Base-by-base conservation (phyloP, 2,329 filamentous ascomycete species). In the Helicocarpus griseus region DNA sequence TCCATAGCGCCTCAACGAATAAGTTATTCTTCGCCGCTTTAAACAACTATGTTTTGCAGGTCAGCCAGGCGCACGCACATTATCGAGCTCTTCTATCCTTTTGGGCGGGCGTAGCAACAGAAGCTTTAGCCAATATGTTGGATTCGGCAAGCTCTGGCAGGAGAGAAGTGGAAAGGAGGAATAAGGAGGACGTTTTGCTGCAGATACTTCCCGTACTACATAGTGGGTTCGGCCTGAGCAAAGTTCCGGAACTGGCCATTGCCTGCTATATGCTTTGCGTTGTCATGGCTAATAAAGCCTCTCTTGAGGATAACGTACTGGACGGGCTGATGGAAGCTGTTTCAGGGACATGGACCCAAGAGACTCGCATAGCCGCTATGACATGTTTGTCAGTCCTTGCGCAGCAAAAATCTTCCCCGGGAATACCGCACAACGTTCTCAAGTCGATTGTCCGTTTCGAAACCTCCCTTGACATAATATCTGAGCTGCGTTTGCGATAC, bases 191-290 rank as follows among this genome's bases (percentile, higher is more conserved):
- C 60, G 68, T 87, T 13, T 73, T 97, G 13, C 73, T 94, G 21
- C 82, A 72, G 61, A 81, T 79, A 64, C 76, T 76, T 68, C 89
- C 74, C 60, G 71, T 89, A 2, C 76, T 98, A 29, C 86, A 88
- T 54, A 83, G 87, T 56, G 87, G 86, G 1, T 77, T 97, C 54
- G 77, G 83, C 7, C 79, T 91, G 73, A 83, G 83, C 60, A 82
- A 85, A 54, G 82, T 85, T 0, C 80, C 89, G 0, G 87, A 91
- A 55, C 74, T 95, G 39, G 86, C 90, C 57, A 79, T 94, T 54
- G 89, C 86, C 14, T 90, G 87, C 52, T 97, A 95, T 67, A 95
- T 96, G 86, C 82, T 95, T 19, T 79, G 90, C 51, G 82, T 89
- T 5, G 82, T 97, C 46, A 78, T 97, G 55, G 89, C 88, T 5